Conservation (phyloP, 805 yeast species). For the Saccharomyces mikatae region DNA sequence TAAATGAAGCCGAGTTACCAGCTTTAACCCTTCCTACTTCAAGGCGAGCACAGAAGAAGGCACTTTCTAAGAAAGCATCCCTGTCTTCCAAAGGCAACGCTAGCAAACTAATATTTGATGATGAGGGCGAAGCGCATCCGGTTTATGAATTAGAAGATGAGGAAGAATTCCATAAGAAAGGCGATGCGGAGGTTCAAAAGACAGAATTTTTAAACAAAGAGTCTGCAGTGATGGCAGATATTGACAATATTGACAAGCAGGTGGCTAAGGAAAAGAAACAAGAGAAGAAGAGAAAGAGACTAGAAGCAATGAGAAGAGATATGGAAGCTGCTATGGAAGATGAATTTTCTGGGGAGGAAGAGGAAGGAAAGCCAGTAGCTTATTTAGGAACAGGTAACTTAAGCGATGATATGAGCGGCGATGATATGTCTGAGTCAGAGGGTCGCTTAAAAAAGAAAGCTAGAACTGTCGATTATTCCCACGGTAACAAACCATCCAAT, state of each 20-base stretch:
- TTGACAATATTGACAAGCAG: constrained; percentile 71
- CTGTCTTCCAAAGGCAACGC: constrained; percentile 56
- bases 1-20: constrained; percentile 58
- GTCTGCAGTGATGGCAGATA: constrained; percentile 54
- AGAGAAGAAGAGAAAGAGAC: constrained; percentile 83
- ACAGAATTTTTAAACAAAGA: constrained; percentile 59
- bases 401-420: constrained; percentile 37
- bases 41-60: constrained; percentile 76
- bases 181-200: constrained; percentile 64
- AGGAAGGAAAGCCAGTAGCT: constrained; percentile 20
- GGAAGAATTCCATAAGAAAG: constrained; percentile 67
- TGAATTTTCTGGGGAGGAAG: constrained; percentile 19
- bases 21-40: constrained; percentile 60
- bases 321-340: constrained; percentile 31
- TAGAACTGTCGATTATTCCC: constrained; percentile 3
- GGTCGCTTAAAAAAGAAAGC: constrained; percentile 28
- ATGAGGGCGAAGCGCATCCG: constrained; percentile 88
- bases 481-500: neutral
- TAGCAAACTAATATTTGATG: constrained; percentile 79
- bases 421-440: constrained; percentile 19
- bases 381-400: constrained; percentile 29
- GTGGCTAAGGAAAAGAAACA: constrained; percentile 67
- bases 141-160: constrained; percentile 86
- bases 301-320: constrained; percentile 60
- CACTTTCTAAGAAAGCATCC: constrained; percentile 76